phyloP scores from a whole-genome alignment of 129 eudicot species.

The Flaveria brownii region DNA sequence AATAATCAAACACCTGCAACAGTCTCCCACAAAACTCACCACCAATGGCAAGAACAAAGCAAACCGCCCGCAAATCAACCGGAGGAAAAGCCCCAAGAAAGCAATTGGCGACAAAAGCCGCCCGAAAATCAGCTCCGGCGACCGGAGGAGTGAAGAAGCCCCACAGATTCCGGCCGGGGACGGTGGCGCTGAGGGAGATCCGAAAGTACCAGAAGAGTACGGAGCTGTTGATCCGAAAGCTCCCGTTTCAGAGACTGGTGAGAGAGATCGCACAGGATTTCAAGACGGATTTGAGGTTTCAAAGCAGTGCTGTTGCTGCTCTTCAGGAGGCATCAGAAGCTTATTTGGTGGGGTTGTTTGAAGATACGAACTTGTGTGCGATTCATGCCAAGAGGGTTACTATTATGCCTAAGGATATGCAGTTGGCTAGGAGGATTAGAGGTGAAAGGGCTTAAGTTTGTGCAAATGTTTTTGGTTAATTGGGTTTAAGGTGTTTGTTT shows the following conservation, averaged over 20 bases:
- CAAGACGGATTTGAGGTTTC: constrained; percentile 1
- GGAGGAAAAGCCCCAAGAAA: constrained; percentile 3
- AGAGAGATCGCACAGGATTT: constrained; percentile 11
- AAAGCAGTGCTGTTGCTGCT: constrained; percentile 8
- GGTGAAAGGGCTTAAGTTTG: constrained; percentile 1
- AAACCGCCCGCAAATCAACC: not conserved
- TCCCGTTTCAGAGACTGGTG: constrained; percentile 13
- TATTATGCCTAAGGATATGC: constrained; percentile 6
- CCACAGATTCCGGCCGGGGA: constrained; percentile 3
- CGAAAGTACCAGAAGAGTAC: constrained; percentile 3
- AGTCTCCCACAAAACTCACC: not conserved
- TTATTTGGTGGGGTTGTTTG: constrained; percentile 9
- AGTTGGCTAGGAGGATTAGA: constrained; percentile 7
- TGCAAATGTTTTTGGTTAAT: too few relatives aligned
- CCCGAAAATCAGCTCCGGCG: constrained; percentile 10
- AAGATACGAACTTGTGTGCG: constrained; percentile 8
- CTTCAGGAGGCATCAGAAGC: not conserved
- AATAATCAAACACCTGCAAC: not conserved
- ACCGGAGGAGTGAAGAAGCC: constrained; percentile 12
- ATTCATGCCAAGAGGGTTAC: constrained; percentile 11
- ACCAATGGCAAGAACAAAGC: constrained; percentile 6
- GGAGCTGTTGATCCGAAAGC: not conserved
- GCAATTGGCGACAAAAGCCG: not conserved
- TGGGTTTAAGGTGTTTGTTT: too few relatives aligned
- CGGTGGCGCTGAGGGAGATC: not conserved